phyloP scores from a whole-genome alignment of 2,329 filamentous ascomycete genomes.

The Aspergillus novoparasiticus region DNA sequence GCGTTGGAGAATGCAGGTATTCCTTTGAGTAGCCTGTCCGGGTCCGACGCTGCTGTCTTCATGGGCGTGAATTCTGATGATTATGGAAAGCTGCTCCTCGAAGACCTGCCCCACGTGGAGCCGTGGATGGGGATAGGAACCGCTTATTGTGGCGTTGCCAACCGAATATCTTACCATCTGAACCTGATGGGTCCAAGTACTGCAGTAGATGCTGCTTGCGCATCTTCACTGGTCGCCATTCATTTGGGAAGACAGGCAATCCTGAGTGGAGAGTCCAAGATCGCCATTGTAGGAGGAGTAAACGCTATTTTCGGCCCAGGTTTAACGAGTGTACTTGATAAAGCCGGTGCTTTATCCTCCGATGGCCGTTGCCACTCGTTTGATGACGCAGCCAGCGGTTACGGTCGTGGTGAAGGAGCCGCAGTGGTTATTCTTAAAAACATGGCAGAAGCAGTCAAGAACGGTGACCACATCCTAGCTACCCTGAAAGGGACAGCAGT shows the following conservation, averaged over 20 bases:
- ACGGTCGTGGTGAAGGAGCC: slow-evolving; percentile 36
- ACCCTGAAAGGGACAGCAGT: slow-evolving; percentile 34
- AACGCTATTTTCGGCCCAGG: slow-evolving; percentile 38
- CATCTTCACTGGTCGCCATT: slow-evolving; percentile 25
- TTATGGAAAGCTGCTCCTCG: slow-evolving; percentile 39
- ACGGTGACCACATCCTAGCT: slow-evolving; percentile 34
- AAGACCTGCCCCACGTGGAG: slow-evolving; percentile 41
- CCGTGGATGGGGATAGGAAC: slow-evolving; percentile 47
- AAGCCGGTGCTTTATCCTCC: slow-evolving; percentile 29
- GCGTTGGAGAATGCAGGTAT: slow-evolving; percentile 29
- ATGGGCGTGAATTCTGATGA: slow-evolving; percentile 40
- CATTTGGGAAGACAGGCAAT: slow-evolving; percentile 23
- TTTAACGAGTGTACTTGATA: slow-evolving; percentile 33
- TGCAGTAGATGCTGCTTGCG: slow-evolving; percentile 29
- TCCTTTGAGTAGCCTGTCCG: slow-evolving; percentile 20
- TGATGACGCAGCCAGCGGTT: slow-evolving; percentile 33
- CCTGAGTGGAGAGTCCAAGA: slow-evolving; percentile 14
- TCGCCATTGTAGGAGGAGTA: slow-evolving; percentile 31
- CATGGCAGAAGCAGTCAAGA: slow-evolving; percentile 27
- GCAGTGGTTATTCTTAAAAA: slow-evolving; percentile 34
- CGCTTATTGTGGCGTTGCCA: slow-evolving; percentile 37
- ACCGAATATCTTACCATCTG: slow-evolving; percentile 28
- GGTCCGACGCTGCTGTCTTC: slow-evolving; percentile 33
- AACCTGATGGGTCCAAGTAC: slow-evolving; percentile 27
- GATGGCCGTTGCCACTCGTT: slow-evolving; percentile 37